Evolutionary conservation across 441 rosid genomes (phyloP).

Genomic region (Macaranga tanarius): DNA sequence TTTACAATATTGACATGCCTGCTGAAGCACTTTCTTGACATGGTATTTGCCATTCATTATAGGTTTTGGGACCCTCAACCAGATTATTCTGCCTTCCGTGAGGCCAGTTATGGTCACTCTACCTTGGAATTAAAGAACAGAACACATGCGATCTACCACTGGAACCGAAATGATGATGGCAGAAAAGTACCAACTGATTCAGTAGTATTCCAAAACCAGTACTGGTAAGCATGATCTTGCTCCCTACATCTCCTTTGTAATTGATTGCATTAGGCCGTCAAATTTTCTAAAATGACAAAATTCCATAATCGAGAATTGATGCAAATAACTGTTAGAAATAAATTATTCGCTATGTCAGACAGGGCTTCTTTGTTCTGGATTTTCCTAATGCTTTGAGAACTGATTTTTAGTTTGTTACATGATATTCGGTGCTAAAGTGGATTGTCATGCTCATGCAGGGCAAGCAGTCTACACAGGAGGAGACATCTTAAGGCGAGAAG

Average conservation of each 20-base stretch:
- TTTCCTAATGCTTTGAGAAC: neutral
- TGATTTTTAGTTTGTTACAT: neutral
- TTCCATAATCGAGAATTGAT: neutral
- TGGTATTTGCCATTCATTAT: conserved; percentile 20
- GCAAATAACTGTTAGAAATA: neutral
- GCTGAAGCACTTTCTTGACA: neutral
- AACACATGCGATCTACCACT: conserved; percentile 60
- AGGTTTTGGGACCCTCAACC: conserved; percentile 67
- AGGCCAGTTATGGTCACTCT: conserved; percentile 74
- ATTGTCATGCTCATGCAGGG: conserved; percentile 38
- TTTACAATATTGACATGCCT: neutral
- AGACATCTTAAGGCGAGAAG: conserved; percentile 24
- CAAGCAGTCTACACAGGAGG: conserved; percentile 44
- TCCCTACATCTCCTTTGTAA: neutral
- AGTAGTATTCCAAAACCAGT: conserved; percentile 43
- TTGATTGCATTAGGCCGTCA: neutral
- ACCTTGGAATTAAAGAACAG: conserved; percentile 51
- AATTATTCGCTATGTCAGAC: too few species aligned
- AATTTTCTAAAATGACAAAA: neutral
- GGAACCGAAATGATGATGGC: conserved; percentile 68
- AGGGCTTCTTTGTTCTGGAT: neutral
- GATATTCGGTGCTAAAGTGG: conserved; percentile 4
- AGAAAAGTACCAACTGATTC: conserved; percentile 47
- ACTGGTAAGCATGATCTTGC: conserved; percentile 32
- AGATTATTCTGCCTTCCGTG: conserved; percentile 67